Evolutionary conservation across 495 filamentous ascomycete genomes (phyloP).

Genomic region (Podospora conica): DNA sequence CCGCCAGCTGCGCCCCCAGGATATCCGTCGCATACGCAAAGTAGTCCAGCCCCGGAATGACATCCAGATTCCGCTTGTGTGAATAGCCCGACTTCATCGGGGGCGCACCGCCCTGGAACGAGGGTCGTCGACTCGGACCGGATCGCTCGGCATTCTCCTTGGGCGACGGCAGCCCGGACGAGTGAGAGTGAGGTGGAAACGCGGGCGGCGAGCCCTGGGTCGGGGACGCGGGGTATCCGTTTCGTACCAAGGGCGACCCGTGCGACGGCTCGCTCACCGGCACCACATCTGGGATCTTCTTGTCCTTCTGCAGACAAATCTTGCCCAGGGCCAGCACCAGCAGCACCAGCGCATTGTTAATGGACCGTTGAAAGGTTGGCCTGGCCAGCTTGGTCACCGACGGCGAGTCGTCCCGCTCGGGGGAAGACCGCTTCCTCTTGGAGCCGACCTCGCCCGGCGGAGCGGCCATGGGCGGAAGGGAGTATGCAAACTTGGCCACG

Average conservation of each 20-base stretch:
- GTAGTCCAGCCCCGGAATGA: conserved; percentile 82
- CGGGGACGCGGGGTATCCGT: conserved; percentile 35
- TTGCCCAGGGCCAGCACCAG: conserved; percentile 81
- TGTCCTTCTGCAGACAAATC: conserved; percentile 61
- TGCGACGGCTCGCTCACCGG: conserved; percentile 37
- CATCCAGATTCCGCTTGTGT: conserved; percentile 65
- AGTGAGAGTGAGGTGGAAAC: conserved; percentile 32
- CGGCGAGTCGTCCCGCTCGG: conserved; percentile 28
- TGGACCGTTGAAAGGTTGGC: conserved; percentile 48
- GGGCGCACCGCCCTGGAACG: conserved; percentile 34
- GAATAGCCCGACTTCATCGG: conserved; percentile 20
- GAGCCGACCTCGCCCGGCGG: conserved; percentile 33
- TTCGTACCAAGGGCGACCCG: conserved; percentile 42
- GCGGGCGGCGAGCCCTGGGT: conserved; percentile 45
- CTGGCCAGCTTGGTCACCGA: conserved; percentile 34
- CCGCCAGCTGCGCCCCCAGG: conserved; percentile 72
- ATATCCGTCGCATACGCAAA: conserved; percentile 83
- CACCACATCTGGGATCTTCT: conserved; percentile 54
- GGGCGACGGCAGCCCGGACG: conserved; percentile 41
- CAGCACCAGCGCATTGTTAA: conserved; percentile 70
- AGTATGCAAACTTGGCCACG: conserved; percentile 27
- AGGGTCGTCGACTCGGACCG: conserved; percentile 36
- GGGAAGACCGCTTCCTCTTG: conserved; percentile 57
- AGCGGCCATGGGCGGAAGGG: conserved; percentile 8
- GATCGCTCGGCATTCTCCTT: conserved; percentile 38